Evolutionary conservation across 768 basidiomycete species (phyloP), one percentile per base, ranked within the genome.

Genomic region (Boletus sp.): DNA sequence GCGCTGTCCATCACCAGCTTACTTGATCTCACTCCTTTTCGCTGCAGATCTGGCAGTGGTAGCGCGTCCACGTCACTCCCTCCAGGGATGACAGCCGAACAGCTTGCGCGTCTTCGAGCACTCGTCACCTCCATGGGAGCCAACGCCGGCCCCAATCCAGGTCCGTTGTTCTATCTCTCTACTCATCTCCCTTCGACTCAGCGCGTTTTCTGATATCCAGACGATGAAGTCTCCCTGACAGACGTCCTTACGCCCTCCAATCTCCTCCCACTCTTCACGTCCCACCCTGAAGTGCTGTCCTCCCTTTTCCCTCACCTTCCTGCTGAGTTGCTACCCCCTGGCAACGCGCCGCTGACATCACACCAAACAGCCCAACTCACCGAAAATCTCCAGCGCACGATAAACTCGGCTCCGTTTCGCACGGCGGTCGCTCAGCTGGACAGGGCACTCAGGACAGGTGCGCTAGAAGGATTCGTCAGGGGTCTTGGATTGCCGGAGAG

Each of bases 321-420:
- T 1, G 78, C 60, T n/a, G 67, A 68, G 5, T 74, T 95, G 55
- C 84, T 89, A 66, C 90, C 92, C 80, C 86, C 65, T 79, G 93
- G 30, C 88, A 89, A 10, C 75, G 37, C 30, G 14, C 61, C 69
- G 5, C 15, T 61, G 45, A 69, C 70, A 5, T 59, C 65, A 0
- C 59, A 71, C 1, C 65, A 71, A 47, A 63, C 54, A 1, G 57
- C 58, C 3, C 65, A 64, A 30, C 64, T 66, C 7, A 64, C 68
- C 1, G 86, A 92, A 51, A 84, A 77, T 4, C 76, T 97, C 7
- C 79, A 87, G 54, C 83, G 84, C 35, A 85, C 94, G 61, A 83
- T 95, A 58, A 82, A 84, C 57, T 90, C 90, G 1, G 88, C 91
- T 0, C 93, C 90, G 64, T 94, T 95, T 74, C 86, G 89, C 57